Evolutionary conservation across 1,284 basidiomycete species (phyloP).

Genomic region (Trichosporon sp.): DNA sequence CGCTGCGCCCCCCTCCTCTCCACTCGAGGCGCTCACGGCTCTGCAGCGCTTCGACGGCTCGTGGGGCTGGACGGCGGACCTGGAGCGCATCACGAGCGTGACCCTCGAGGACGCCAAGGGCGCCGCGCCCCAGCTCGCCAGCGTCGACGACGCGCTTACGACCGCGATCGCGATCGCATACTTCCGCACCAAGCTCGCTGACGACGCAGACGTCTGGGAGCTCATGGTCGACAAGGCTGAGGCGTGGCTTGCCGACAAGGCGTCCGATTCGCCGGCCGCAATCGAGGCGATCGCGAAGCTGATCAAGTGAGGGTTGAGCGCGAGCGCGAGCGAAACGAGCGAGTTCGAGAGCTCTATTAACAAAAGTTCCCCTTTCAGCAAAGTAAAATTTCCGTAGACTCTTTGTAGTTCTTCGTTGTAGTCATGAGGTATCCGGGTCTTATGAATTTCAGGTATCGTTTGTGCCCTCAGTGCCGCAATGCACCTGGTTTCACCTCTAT

Average conservation of each 20-base stretch:
- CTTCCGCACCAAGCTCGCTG: conserved; percentile 22
- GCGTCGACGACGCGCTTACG: conserved; percentile 19
- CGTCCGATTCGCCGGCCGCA: neutral
- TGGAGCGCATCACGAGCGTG: conserved; percentile 18
- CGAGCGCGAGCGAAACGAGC: too few species aligned
- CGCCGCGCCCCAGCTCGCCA: neutral
- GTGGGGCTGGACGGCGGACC: conserved; percentile 26
- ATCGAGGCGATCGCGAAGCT: neutral
- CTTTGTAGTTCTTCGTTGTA: too few species aligned
- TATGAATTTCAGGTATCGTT: too few species aligned
- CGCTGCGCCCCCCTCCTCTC: neutral
- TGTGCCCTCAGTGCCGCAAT: too few species aligned
- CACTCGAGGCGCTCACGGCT: conserved; percentile 8
- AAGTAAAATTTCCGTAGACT: too few species aligned
- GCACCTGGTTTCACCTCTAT: too few species aligned
- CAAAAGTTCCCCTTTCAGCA: too few species aligned
- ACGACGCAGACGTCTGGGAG: conserved; percentile 29
- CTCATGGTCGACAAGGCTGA: conserved; percentile 32
- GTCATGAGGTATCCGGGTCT: too few species aligned
- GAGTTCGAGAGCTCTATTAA: too few species aligned
- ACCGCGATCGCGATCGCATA: conserved; percentile 27
- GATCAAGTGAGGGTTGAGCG: neutral
- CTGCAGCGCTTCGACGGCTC: conserved; percentile 29
- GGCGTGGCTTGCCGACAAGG: conserved; percentile 24
- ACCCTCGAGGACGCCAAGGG: neutral